Evolutionary conservation across 345 rosid species (phyloP).

Genomic region (Hibiscus mutabilis): DNA sequence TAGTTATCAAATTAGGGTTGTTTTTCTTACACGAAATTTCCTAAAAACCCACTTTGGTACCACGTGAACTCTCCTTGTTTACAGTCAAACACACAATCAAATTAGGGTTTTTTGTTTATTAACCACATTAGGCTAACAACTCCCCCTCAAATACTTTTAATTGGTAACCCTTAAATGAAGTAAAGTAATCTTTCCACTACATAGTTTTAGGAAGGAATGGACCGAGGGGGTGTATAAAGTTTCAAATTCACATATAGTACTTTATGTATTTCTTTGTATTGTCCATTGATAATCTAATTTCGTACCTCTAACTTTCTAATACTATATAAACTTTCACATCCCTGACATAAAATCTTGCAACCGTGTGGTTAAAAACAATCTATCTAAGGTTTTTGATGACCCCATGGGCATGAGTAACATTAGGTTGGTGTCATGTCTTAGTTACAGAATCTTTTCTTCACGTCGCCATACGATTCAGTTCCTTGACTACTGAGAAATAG

Average conservation of each 20-base stretch:
- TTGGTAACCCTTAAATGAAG: constrained; percentile 18
- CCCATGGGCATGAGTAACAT: constrained; percentile 18
- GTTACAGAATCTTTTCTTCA: constrained; percentile 59
- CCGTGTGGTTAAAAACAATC: neutral
- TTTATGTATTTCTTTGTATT: no score
- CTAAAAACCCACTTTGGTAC: constrained; percentile 16
- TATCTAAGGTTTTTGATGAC: constrained; percentile 34
- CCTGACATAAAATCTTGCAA: no score
- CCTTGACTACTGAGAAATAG: constrained; percentile 52
- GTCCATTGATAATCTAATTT: no score
- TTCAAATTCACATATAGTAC: no score
- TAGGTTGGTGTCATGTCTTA: constrained; percentile 31
- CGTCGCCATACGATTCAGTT: constrained; percentile 55
- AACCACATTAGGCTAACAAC: constrained; percentile 23
- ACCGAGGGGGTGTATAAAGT: no score
- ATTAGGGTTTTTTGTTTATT: constrained; percentile 24
- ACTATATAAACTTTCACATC: no score
- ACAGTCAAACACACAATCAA: constrained; percentile 16
- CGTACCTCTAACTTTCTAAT: no score
- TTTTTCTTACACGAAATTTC: constrained; percentile 22
- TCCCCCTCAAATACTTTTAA: neutral
- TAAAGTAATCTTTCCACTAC: constrained; percentile 17
- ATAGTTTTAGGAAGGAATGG: no score
- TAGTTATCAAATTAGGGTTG: constrained; percentile 24
- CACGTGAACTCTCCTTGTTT: constrained; percentile 18